Conservation (phyloP, 495 filamentous ascomycete genomes). For the Hyaloscypha variabilis region DNA sequence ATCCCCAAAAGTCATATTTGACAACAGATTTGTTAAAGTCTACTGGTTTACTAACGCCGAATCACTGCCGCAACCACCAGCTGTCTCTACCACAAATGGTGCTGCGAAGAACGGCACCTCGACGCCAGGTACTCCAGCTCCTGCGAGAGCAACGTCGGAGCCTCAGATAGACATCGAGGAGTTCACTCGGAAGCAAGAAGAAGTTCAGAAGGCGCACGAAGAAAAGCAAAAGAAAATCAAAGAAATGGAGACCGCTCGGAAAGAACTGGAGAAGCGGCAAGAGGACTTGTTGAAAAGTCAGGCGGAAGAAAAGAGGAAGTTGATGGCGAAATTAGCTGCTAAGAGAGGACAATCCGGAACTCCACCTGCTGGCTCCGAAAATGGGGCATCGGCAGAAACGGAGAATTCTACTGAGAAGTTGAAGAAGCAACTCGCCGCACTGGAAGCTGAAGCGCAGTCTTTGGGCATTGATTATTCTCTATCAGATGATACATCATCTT, state of each 20-base stretch:
- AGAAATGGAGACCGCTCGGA: conserved; percentile 70
- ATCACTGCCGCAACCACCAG: conserved; percentile 28
- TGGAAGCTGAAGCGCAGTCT: conserved; percentile 83
- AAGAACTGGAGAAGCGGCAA: conserved; percentile 75
- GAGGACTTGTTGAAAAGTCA: conserved; percentile 75
- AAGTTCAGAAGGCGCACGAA: conserved; percentile 78
- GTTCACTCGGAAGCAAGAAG: conserved; percentile 73
- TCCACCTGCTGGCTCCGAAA: conserved; percentile 42
- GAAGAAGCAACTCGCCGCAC: conserved; percentile 74
- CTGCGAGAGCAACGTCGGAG: conserved; percentile 38
- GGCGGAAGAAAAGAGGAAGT: conserved; percentile 71
- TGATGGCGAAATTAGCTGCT: conserved; percentile 63
- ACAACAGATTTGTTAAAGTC: conserved; percentile 97
- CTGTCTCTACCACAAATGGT: conserved; percentile 27
- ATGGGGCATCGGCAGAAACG: conserved; percentile 47
- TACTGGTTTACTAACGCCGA: conserved; percentile 81
- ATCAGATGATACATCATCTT: conserved; percentile 41
- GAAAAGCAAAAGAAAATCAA: conserved; percentile 74
- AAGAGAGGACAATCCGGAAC: conserved; percentile 40
- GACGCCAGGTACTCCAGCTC: conserved; percentile 25
- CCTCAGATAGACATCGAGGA: conserved; percentile 75
- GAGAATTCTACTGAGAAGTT: conserved; percentile 57
- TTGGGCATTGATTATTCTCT: conserved; percentile 68
- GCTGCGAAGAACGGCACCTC: conserved; percentile 25
- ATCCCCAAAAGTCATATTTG: conserved; percentile 93